Conservation (phyloP, 139 green algal species). For the Choricystis sp. region DNA sequence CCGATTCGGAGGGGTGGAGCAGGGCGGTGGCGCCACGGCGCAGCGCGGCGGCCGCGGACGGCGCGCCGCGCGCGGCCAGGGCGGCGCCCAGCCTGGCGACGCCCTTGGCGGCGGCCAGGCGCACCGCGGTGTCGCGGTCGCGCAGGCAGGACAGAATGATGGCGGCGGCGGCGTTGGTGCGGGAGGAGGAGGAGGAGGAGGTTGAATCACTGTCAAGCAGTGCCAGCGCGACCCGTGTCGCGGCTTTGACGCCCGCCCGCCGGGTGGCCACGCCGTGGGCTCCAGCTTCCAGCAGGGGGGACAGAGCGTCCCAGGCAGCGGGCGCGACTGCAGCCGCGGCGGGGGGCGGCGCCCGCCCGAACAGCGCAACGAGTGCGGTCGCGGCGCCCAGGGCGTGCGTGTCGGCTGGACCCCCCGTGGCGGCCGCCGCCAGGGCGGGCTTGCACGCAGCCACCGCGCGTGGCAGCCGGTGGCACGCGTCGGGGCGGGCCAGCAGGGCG, state of each 20-base stretch:
- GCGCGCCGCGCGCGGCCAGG: constrained; percentile 32
- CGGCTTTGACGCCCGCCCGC: constrained; percentile 49
- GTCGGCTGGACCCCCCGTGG: neutral
- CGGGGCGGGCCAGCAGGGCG: constrained; percentile 70
- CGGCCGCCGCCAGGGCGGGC: too few relatives aligned
- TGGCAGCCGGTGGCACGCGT: constrained; percentile 39
- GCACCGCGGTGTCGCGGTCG: constrained; percentile 86
- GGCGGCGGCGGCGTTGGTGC: neutral
- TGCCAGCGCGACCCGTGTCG: constrained; percentile 52
- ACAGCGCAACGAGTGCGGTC: constrained; percentile 38
- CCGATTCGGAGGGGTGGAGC: constrained; percentile 27
- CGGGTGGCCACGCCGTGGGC: constrained; percentile 15
- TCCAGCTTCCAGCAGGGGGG: constrained; percentile 21
- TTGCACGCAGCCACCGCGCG: too few relatives aligned
- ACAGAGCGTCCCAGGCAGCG: constrained; percentile 14
- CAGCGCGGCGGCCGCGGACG: constrained; percentile 25
- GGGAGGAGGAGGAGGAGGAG: neutral
- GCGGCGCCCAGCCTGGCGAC: constrained; percentile 62
- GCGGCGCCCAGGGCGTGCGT: constrained; percentile 12
- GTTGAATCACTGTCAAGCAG: constrained; percentile 28
- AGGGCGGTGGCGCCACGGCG: constrained; percentile 38
- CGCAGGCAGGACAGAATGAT: constrained; percentile 48
- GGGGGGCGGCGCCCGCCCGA: constrained; percentile 45
- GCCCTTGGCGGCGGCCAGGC: constrained; percentile 88
- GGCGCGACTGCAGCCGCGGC: constrained; percentile 27